Evolutionary conservation across 2,329 filamentous ascomycete genomes (phyloP), one percentile per base, ranked within the genome.

Genomic region (Ophiostoma montium): DNA sequence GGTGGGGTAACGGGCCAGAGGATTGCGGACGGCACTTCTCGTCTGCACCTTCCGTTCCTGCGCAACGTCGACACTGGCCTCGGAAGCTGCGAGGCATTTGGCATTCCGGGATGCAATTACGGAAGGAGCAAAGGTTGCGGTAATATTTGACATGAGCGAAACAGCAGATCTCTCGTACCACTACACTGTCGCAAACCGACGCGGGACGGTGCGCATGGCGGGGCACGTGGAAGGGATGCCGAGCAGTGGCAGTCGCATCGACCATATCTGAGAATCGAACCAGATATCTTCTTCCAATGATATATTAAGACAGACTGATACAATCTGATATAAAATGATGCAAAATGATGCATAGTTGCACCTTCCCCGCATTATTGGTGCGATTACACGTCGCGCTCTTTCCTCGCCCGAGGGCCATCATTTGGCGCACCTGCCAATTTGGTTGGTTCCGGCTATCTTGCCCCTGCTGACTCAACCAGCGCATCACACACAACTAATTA

Each of bases 361-460:
- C 39, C 23, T 42, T 42, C 39, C 39, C 39, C 39, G 39, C 39
- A 42, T 42, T 23, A 42, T 23, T 23, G 21, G 23, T 30, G 11
- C n/a, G 21, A 15, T 15, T 42, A n/a, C 16, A 39, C 27, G 16
- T 15, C 39, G 21, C 27, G 39, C 39, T 42, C 31, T 32, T 19
- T 41, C 27, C 36, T 35, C 16, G 48, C 53, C 53, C 55, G 45
- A 48, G 13, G 46, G 23, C 42, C 46, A 39, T 35, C 39, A 33
- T 32, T 39, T 38, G 13, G 30, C 31, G 52, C 55, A 56, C 53
- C 55, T 56, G 55, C 49, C 46, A 9, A 33, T 51, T 55, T 55
- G 52, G 54, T 56, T 56, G 55, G 55, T 50, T 50, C 18, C 47
- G 53, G 45, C 39, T 21, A 16, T 27, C 51, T 16, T 33, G 11